Base-by-base conservation (phyloP, 805 yeast genomes). In the Sugiyamaella smithiae region DNA sequence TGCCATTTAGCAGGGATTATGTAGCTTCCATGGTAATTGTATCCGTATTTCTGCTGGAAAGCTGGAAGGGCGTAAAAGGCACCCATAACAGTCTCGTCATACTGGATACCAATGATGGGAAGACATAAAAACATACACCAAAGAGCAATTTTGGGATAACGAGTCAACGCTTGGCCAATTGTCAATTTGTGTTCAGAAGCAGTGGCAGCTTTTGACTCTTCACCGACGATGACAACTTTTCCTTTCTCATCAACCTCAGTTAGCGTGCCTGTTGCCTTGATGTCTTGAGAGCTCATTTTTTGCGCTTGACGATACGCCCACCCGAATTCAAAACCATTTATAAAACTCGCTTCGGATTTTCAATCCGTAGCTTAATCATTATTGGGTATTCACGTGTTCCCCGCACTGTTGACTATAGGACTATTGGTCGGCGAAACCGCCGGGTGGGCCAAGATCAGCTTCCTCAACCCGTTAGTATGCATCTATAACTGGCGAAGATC, bases 71-170 rank as follows among this genome's bases (percentile, higher is more conserved):
- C 75, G 59, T 66, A 75, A 56, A 75, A 67, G 2, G 71, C 62
- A 28, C 61, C 57, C 20, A 24, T 42, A 74, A 59, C 40, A 73
- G 61, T 45, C 61, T 64, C 17, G 54, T 74, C 79, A 60, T 72
- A 74, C 22, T 77, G 78, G 51, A 73, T 77, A 77, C 73, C 73
- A 40, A 74, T 57, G 50, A 74, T 62, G 20, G 74, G 69, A 4
- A 70, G 55, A 6, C 76, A 70, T 32, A 74, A 58, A 25, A 73
- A 59, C 14, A 73, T 51, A 2, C 76, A 69, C 80, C 79, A 75
- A 49, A 67, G 54, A 2, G 67, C 68, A 5, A 78, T 78, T 43
- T 62, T 65, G 11, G 73, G 74, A 56, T 72, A 71, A 11, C 63
- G 61, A 48, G 57, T 63, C 28, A 73, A 31, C 31, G 73, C 76